A percentile compares a stretch with the other conserved stretches of the same genome.
These are phyloP conservation scores for Biscutella laevigata DNA, from an alignment of 441 rosid genomes.

Conservation along the genomic window DNA sequence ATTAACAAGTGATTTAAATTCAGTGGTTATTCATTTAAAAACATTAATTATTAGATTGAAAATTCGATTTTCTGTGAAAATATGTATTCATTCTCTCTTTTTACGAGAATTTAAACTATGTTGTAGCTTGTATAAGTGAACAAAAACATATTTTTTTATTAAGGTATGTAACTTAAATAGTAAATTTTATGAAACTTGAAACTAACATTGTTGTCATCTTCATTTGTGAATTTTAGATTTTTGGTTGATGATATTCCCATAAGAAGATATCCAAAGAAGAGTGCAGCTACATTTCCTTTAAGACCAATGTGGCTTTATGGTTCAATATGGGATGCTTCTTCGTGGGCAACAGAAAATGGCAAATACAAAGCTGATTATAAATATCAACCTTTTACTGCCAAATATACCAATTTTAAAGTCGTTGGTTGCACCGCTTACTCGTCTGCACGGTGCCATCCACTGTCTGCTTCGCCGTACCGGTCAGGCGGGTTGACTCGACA, in stretches of 20 bases:
- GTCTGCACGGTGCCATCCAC: constrained; percentile 44
- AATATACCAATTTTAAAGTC: constrained; percentile 61
- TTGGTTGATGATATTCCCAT: constrained; percentile 89
- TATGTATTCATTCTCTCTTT: too few species aligned
- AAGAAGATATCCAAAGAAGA: constrained; percentile 82
- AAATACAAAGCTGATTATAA: constrained; percentile 84
- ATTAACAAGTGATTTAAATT: too few species aligned
- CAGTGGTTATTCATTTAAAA: too few species aligned
- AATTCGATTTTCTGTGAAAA: too few species aligned
- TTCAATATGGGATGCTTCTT: constrained; percentile 94
- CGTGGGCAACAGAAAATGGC: constrained; percentile 94
- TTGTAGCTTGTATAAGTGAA: too few species aligned
- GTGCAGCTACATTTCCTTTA: constrained; percentile 61
- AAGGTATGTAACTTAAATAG: too few species aligned
- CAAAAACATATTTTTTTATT: too few species aligned
- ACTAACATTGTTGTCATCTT: not conserved
- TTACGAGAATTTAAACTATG: too few species aligned
- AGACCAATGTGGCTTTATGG: constrained; percentile 99
- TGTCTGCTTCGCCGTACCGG: constrained; percentile 58
- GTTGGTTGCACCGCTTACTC: constrained; percentile 78
- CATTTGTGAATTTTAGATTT: constrained; percentile 40
- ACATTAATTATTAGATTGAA: too few species aligned
- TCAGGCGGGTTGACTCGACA: constrained; percentile 65
- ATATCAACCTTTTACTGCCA: constrained; percentile 83
- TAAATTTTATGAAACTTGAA: too few species aligned